These are phyloP conservation scores for Clarireedia hainanense DNA, from an alignment of 2,329 filamentous ascomycete genomes.

Conservation along the genomic window DNA sequence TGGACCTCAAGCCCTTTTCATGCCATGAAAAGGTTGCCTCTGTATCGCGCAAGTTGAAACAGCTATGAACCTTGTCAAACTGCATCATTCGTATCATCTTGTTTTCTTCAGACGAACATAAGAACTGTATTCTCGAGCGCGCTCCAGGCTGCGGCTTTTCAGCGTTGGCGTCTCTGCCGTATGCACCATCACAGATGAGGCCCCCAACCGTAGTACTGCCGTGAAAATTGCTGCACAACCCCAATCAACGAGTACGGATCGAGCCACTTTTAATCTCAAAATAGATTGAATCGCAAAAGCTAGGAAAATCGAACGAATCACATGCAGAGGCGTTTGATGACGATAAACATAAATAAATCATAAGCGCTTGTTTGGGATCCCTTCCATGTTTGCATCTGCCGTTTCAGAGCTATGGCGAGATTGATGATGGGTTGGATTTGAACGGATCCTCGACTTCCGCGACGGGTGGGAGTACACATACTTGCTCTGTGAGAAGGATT, in stretches of 20 bases:
- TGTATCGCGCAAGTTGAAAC: not conserved
- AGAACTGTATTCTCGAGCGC: no score
- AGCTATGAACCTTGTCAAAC: not conserved
- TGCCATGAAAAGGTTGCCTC: not conserved
- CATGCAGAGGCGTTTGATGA: not conserved
- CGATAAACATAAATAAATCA: slow-evolving; percentile 1
- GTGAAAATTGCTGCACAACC: not conserved
- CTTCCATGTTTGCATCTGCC: no score
- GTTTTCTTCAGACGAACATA: not conserved
- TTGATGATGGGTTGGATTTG: no score
- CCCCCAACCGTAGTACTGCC: not conserved
- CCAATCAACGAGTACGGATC: not conserved
- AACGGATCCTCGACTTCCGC: no score
- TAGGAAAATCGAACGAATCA: not conserved
- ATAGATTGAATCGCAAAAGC: slow-evolving; percentile 6
- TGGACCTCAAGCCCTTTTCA: no score
- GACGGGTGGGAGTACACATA: no score
- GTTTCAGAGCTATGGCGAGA: no score
- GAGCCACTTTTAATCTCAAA: slow-evolving; percentile 9
- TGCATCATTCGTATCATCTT: not conserved
- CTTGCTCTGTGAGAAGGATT: no score
- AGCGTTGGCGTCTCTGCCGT: no score
- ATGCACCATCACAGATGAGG: no score
- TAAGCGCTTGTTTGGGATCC: no score
- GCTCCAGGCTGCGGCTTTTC: not conserved